Evolutionary conservation across 768 basidiomycete species (phyloP).

Genomic region (Boletus coccyginus): DNA sequence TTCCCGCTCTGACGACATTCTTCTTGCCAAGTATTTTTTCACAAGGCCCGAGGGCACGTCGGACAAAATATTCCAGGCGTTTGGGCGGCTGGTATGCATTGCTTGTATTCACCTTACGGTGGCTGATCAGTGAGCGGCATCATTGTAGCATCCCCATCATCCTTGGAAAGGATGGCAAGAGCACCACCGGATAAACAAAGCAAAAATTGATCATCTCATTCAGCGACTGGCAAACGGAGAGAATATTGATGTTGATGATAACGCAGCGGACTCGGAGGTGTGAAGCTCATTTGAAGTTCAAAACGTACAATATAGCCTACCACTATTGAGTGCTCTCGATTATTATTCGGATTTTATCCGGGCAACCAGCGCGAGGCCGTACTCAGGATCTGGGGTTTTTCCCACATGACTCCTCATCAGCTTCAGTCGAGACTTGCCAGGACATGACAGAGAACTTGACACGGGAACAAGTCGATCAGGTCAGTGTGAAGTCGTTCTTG

Average conservation of each 20-base stretch:
- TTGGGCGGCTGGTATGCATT: constrained; percentile 61
- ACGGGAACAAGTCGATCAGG: constrained; percentile 58
- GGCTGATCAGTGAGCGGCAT: not conserved
- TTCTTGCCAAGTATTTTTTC: constrained; percentile 73
- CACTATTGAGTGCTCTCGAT: not conserved
- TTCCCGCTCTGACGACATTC: constrained; percentile 72
- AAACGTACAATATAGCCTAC: not conserved
- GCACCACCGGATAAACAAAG: constrained; percentile 84
- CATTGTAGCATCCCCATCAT: constrained; percentile 75
- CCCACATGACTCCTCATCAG: not conserved
- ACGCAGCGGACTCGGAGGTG: constrained; percentile 25
- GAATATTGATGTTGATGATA: constrained; percentile 38
- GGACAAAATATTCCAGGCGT: constrained; percentile 81
- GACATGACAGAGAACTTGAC: constrained; percentile 44
- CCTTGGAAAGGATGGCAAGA: constrained; percentile 97
- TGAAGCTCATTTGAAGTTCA: constrained; percentile 8
- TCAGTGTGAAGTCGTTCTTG: constrained; percentile 19
- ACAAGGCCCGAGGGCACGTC: constrained; percentile 76
- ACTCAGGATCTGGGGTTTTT: not conserved
- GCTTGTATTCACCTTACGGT: not conserved
- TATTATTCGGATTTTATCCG: not conserved
- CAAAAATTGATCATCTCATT: constrained; percentile 80
- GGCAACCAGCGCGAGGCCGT: no score
- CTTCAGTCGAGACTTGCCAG: not conserved
- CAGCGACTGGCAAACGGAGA: constrained; percentile 59